Conservation (phyloP, 345 rosid genomes). For the Triadica sebifera region DNA sequence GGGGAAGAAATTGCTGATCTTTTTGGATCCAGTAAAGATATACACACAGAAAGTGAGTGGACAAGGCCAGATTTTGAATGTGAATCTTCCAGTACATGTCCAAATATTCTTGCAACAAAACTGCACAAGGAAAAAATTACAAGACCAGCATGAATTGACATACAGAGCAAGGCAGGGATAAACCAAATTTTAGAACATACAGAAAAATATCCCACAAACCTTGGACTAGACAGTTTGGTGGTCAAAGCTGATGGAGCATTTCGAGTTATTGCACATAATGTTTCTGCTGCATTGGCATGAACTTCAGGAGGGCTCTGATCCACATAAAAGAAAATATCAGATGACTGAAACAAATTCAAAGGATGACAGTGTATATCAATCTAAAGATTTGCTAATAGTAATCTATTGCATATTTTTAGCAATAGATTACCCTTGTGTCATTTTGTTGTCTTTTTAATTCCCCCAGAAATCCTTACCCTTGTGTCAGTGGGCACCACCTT, state of each 20-base stretch:
- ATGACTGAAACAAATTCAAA: constrained; percentile 5
- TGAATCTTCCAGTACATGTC: constrained; percentile 93
- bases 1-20: constrained; percentile 66
- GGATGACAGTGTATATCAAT: neutral
- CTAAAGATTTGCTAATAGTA: neutral
- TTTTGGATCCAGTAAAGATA: constrained; percentile 89
- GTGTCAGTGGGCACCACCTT: neutral
- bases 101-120: constrained; percentile 82
- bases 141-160: neutral
- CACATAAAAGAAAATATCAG: constrained; percentile 29
- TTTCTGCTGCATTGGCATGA: constrained; percentile 94
- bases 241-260: constrained; percentile 92
- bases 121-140: constrained; percentile 41
- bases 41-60: constrained; percentile 93
- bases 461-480: neutral
- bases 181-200: neutral
- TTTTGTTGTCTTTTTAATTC: neutral
- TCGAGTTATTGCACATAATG: constrained; percentile 86
- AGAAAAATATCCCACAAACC: constrained; percentile 45
- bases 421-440: neutral
- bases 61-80: constrained; percentile 86
- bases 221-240: constrained; percentile 76
- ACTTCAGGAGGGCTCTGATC: constrained; percentile 80
- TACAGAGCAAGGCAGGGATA: neutral
- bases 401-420: neutral